These are phyloP conservation scores for Saraca asoca DNA, from an alignment of 331 rosid genomes.

Conservation along the genomic window DNA sequence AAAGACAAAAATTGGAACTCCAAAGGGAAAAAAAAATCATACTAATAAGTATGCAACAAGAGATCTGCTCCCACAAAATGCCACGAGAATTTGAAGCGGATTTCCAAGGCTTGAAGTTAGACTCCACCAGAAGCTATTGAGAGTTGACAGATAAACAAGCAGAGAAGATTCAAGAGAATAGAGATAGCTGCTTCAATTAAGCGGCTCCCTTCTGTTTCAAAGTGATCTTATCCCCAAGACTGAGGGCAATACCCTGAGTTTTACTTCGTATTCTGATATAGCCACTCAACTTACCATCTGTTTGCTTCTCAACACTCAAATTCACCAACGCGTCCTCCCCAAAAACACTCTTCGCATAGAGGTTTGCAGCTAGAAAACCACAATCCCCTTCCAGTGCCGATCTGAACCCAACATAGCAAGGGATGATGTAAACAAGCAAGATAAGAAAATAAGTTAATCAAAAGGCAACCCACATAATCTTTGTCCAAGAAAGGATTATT, in stretches of 20 bases:
- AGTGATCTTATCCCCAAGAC: constrained; percentile 98
- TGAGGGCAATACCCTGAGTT: constrained; percentile 97
- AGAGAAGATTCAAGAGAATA: constrained; percentile 26
- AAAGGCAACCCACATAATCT: too few species aligned
- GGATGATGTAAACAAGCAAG: constrained; percentile 27
- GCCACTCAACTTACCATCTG: constrained; percentile 85
- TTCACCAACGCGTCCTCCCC: constrained; percentile 99
- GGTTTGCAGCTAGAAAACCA: constrained; percentile 96
- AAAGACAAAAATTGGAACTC: constrained; percentile 50
- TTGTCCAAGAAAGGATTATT: too few species aligned
- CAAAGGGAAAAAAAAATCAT: constrained; percentile 23
- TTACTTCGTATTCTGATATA: constrained; percentile 99
- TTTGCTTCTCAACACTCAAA: constrained; percentile 88
- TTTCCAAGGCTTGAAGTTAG: constrained; percentile 37
- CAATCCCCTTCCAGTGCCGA: constrained; percentile 97
- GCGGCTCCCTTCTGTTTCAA: constrained; percentile 92
- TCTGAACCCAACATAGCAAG: constrained; percentile 43
- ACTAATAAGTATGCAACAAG: constrained; percentile 23
- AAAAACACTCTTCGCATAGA: constrained; percentile 94
- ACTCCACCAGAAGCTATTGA: constrained; percentile 48
- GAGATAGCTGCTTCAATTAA: constrained; percentile 41
- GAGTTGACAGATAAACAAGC: constrained; percentile 34
- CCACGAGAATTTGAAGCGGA: constrained; percentile 35
- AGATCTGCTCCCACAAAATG: constrained; percentile 39
- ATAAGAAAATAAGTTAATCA: background rate